Percentiles rank a stretch among this genome's conserved stretches.
Conservation (phyloP, 495 filamentous ascomycete species). For the Daldinia childiae region DNA sequence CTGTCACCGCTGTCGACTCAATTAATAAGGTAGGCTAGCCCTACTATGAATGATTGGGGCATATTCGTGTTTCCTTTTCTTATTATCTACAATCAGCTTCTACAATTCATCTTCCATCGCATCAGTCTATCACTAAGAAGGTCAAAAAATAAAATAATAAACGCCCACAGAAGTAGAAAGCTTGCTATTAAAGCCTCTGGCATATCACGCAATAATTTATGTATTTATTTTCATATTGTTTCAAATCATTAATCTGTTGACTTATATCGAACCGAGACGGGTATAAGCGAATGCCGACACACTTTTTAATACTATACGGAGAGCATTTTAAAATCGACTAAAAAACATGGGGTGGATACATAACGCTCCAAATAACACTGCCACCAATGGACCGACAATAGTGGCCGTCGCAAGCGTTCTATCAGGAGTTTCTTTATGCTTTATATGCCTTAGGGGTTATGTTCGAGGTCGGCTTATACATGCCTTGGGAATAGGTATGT, state of each 20-base stretch:
- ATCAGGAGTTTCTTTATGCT: conserved; percentile 20
- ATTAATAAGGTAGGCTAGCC: not conserved
- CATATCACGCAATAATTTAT: too few species aligned
- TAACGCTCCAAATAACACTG: conserved; percentile 21
- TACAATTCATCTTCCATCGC: not conserved
- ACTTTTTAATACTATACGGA: not conserved
- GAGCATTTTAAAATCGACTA: not conserved
- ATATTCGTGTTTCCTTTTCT: not conserved
- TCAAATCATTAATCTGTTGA: not conserved
- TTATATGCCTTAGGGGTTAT: conserved; percentile 32
- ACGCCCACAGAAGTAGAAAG: too few species aligned
- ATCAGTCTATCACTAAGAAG: too few species aligned
- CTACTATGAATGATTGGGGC: not conserved
- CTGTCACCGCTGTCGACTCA: not conserved
- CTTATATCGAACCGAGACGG: not conserved
- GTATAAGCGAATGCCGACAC: not conserved
- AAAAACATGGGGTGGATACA: conserved; percentile 24
- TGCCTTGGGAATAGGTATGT: conserved; percentile 24
- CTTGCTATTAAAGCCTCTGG: not conserved
- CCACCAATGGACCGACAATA: conserved; percentile 21
- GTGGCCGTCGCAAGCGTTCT: conserved; percentile 7
- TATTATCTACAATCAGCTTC: not conserved
- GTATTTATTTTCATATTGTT: too few species aligned
- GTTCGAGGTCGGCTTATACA: conserved; percentile 21
- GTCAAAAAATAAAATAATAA: too few species aligned